Conservation (phyloP, 441 rosid species). For the Monsonia emarginata region DNA sequence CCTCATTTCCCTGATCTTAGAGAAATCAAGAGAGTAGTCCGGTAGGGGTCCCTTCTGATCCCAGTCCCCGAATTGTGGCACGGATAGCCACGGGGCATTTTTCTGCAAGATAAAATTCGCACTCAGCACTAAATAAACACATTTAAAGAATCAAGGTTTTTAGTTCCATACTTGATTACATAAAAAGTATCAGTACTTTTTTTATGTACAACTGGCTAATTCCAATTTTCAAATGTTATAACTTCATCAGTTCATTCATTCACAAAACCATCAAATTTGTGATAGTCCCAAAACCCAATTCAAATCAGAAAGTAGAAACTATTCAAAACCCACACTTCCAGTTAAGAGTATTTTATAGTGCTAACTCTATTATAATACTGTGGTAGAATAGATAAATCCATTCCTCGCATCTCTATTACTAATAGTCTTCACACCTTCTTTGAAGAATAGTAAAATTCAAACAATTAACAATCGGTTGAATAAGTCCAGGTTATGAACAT, state of each 20-base stretch:
- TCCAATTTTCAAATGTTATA: too few species aligned
- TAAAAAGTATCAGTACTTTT: neutral
- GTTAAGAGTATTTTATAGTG: neutral
- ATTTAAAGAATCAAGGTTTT: neutral
- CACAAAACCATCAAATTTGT: neutral
- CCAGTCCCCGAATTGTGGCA: conserved; percentile 4
- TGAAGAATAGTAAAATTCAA: neutral
- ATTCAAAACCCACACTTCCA: neutral
- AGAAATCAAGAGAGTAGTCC: conserved; percentile 5
- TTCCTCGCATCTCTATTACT: neutral
- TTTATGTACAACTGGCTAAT: too few species aligned
- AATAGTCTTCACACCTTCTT: neutral
- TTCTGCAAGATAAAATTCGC: neutral
- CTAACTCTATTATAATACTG: neutral
- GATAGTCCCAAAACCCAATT: neutral
- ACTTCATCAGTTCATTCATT: neutral
- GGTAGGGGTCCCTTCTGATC: conserved; percentile 1
- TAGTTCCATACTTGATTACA: neutral
- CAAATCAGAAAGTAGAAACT: neutral
- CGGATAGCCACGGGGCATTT: neutral
- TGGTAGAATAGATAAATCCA: neutral
- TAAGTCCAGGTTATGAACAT: neutral
- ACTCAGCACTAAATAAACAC: neutral
- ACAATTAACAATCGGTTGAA: neutral
- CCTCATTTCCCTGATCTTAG: neutral